These are phyloP conservation scores for Aspergillus novofumigatus DNA, from an alignment of 2,329 filamentous ascomycete species.

Conservation along the genomic window DNA sequence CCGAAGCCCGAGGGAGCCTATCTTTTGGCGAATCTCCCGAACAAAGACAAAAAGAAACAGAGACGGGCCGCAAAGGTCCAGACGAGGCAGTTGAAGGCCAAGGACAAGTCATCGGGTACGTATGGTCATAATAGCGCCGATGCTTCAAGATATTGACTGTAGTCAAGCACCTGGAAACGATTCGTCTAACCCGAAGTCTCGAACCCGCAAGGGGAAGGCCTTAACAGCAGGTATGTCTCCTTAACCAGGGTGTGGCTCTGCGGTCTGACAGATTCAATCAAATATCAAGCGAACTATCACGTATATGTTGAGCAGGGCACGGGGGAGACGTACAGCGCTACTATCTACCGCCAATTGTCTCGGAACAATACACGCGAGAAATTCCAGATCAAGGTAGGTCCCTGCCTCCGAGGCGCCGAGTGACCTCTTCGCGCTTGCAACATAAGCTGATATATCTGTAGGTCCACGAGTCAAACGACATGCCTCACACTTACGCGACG, in stretches of 20 bases:
- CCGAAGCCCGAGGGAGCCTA: conserved; percentile 35
- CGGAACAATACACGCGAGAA: conserved; percentile 52
- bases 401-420: conserved; percentile 3
- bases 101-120: neutral
- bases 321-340: conserved; percentile 61
- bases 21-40: conserved; percentile 36
- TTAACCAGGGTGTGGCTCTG: neutral
- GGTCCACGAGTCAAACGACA: conserved; percentile 63
- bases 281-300: conserved; percentile 53
- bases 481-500: conserved; percentile 59
- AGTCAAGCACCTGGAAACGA: neutral
- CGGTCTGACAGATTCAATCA: neutral
- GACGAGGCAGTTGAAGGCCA: neutral
- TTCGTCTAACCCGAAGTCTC: neutral
- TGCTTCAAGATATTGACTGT: neutral
- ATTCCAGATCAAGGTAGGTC: conserved; percentile 56
- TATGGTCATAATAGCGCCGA: neutral
- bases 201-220: neutral
- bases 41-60: conserved; percentile 14
- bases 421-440: neutral
- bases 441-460: conserved; percentile 29
- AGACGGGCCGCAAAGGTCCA: neutral
- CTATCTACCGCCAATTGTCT: conserved; percentile 53
- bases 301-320: conserved; percentile 58
- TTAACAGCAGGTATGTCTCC: conserved; percentile 1